Evolutionary conservation across 805 yeast species (phyloP), one percentile per base, ranked within the genome.

Genomic region (Candida tibetensis): DNA sequence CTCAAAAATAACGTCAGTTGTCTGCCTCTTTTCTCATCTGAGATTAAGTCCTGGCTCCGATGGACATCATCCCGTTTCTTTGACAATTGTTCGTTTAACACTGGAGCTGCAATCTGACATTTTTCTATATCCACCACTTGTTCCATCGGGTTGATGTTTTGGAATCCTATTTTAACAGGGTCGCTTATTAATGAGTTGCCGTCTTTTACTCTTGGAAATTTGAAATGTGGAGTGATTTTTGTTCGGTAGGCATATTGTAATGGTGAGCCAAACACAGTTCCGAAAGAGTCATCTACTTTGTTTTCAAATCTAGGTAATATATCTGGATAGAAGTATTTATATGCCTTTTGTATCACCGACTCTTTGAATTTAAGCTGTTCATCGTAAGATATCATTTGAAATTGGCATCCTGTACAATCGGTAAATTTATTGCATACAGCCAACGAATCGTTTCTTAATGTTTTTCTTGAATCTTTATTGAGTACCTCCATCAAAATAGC

Each of bases 361-460:
- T 50, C 49, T 41, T 71, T 71, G 36, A 55, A 56, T 2, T 41
- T 34, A 15, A 69, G 51, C 42, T 71, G 76, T n/a, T 60, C 55
- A 3, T 62, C 62, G 36, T 69, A 64, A 4, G 52, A 40, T 13
- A 69, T 21, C 72, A 66, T 66, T 39, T 71, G 76, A 15, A 64
- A 52, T 35, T 69, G 70, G 43, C 76, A 71, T 2, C 75, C 76
- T 32, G 55, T 47, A 39, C 76, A 71, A 21, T 40, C 45, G 7
- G 57, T 45, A 41, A 71, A 71, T 28, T 66, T 58, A 7, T 51
- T 45, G 41, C 76, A 71, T 4, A 53, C 41, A 2, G 64, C 47
- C 13, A 62, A 47, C 10, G 41, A 26, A 29, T 64, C 57, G 17
- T 58, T 51, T 32, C 71, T 47, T 9, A 25, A 29, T 4, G 45